phyloP scores from a whole-genome alignment of 2,329 filamentous ascomycete genomes.

The Phaeophleospora eucalypticola region DNA sequence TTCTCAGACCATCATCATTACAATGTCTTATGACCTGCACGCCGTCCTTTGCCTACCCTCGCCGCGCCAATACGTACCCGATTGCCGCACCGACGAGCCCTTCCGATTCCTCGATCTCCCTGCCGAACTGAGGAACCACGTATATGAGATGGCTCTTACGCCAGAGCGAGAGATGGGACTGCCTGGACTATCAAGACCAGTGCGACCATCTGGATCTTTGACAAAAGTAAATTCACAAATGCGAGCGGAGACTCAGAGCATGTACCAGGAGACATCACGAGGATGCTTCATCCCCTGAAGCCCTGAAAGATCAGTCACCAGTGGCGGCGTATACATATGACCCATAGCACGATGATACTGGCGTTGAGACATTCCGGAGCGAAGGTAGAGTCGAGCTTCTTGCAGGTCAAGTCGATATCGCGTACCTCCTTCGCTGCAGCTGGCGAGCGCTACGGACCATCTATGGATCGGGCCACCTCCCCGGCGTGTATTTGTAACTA shows the following conservation, averaged over 20 bases:
- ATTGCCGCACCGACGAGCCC: background rate
- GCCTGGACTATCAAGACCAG: background rate
- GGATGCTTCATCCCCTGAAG: background rate
- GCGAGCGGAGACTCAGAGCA: background rate
- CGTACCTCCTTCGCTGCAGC: no score
- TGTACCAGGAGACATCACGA: background rate
- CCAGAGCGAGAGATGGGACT: conserved; percentile 1
- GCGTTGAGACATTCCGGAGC: no score
- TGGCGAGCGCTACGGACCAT: no score
- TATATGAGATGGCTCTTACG: background rate
- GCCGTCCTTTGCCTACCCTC: conserved; percentile 1
- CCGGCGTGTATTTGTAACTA: no score
- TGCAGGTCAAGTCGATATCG: no score
- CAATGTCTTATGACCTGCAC: no score
- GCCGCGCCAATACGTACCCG: background rate
- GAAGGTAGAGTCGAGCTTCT: no score
- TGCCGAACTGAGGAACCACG: background rate
- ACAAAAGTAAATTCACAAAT: conserved; percentile 1
- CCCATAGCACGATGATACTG: no score
- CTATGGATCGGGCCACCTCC: no score
- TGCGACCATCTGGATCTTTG: conserved; percentile 1
- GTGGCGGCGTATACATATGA: no score
- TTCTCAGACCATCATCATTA: no score
- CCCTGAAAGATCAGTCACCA: no score
- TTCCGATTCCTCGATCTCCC: conserved; percentile 3